Base-by-base conservation (phyloP, 2,329 filamentous ascomycete genomes). In the Neofusicoccum parvum region DNA sequence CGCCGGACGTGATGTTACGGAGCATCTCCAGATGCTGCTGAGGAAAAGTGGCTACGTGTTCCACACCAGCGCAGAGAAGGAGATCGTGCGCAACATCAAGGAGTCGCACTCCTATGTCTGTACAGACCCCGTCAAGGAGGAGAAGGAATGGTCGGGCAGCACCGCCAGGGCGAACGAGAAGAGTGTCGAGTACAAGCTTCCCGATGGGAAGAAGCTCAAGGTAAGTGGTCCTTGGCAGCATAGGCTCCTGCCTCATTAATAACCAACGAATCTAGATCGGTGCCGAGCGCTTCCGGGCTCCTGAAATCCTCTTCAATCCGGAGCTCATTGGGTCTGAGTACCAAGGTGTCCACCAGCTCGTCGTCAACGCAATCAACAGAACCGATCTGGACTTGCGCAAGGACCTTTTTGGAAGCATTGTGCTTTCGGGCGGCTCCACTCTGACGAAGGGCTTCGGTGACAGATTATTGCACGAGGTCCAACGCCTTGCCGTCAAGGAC, bases 51-150 rank as follows among this genome's bases (percentile, higher is more conserved):
- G 95, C 58, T 92, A 95, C 76, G 88, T 97, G 17, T 96, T 99
- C 78, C 94, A 98, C 80, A 99, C 95, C 17, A 97, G 93, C 76
- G 95, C 95, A 12, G 95, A 99, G 84, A 99, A 99, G 82, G 95
- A 99, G 81, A 93, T 97, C n/a, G 95, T 99, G 66, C 88, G 94
- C 70, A 86, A 92, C 79, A 97, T 99, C 81, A 99, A 99, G 82
- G 95, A 99, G 84, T 92, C 91, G 75, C 90, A 92, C 54, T 91
- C 92, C 65, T 99, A 98, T 77, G 90, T 99, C 45, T 93, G 95
- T 27, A 81, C 91, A 62, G 94, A 98, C 77, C 94, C 95, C 7
- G 90, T 90, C 75, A 93, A 91, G 72, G 95, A 99, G 79, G 95
- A 99, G 81, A 97, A 97, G 80, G 95, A 98, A 69, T 99, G 94